Conservation (phyloP, 148 eudicot species). For the Heliamphora exappendiculata region DNA sequence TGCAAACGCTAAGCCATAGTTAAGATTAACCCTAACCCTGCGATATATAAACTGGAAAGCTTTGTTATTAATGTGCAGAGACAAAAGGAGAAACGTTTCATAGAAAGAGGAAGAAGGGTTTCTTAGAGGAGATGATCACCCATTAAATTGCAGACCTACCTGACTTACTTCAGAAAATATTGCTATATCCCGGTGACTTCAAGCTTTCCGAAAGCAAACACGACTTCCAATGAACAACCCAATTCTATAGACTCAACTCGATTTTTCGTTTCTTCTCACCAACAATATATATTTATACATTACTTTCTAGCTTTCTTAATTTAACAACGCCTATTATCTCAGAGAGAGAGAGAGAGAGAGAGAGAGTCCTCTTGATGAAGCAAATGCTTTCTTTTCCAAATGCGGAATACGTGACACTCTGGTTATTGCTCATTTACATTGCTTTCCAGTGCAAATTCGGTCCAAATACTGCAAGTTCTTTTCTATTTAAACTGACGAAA, state of each 20-base stretch:
- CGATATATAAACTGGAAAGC: background rate
- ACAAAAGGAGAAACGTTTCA: background rate
- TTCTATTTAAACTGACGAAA: background rate
- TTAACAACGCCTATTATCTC: background rate
- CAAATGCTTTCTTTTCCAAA: background rate
- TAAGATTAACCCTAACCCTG: background rate
- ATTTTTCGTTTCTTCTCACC: background rate
- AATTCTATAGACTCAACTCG: background rate
- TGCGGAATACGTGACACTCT: background rate
- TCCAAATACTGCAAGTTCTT: conserved; percentile 1
- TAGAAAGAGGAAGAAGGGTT: background rate
- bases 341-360: background rate
- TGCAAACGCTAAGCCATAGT: background rate
- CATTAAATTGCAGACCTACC: background rate
- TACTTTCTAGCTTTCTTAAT: background rate
- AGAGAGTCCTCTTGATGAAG: background rate
- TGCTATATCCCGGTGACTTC: conserved; percentile 14
- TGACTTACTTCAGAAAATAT: background rate
- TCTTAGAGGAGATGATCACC: conserved; percentile 4
- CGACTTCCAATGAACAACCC: conserved; percentile 2
- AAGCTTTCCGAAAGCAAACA: conserved; percentile 9
- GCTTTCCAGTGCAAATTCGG: conserved; percentile 4
- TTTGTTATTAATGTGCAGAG: background rate
- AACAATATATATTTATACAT: background rate
- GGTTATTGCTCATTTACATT: background rate